A percentile compares a stretch with the other conserved stretches of the same genome.
phyloP scores from a whole-genome alignment of 2,329 filamentous ascomycete genomes.

The Fusarium tanahbumbuense region DNA sequence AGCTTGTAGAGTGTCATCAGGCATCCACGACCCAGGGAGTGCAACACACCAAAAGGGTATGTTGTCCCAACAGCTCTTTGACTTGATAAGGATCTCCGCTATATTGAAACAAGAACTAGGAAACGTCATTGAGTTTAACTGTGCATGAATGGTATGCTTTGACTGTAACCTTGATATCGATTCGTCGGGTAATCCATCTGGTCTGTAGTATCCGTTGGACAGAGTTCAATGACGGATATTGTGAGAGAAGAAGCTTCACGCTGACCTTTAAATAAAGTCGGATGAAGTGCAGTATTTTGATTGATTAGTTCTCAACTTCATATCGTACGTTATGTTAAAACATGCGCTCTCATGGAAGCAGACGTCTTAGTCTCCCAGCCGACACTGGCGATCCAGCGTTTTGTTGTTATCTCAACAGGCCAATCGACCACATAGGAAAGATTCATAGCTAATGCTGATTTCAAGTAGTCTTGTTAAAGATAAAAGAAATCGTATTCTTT shows the following conservation, averaged over 20 bases:
- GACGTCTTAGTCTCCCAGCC: not conserved
- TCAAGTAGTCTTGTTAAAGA: not conserved
- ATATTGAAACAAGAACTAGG: not conserved
- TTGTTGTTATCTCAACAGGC: too few species aligned
- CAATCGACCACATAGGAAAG: too few species aligned
- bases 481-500: not conserved
- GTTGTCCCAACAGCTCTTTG: not conserved
- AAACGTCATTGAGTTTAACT: not conserved
- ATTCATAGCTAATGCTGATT: not conserved
- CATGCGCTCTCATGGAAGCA: not conserved
- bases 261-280: not conserved
- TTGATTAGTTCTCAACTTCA: not conserved
- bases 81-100: not conserved
- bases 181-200: not conserved
- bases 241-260: not conserved
- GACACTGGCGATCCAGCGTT: not conserved
- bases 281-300: not conserved
- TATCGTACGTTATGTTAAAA: not conserved
- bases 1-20: not conserved
- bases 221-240: not conserved
- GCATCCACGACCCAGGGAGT: not conserved
- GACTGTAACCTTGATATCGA: not conserved
- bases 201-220: not conserved
- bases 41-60: not conserved
- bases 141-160: not conserved